Evolutionary conservation across 345 rosid species (phyloP).

Genomic region (Sapria himalayana): DNA sequence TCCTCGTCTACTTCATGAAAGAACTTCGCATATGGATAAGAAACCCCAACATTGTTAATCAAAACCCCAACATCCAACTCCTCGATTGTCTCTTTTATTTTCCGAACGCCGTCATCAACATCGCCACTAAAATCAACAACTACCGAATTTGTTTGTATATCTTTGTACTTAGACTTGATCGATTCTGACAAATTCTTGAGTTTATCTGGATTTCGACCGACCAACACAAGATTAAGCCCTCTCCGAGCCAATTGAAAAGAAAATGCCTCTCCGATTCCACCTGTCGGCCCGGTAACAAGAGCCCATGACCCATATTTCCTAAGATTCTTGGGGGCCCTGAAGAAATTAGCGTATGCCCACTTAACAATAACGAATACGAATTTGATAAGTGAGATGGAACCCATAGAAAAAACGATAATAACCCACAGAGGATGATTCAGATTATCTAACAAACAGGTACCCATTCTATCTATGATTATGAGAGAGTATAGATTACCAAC

Average conservation of each 20-base stretch:
- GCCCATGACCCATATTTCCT: slow-evolving; percentile 92
- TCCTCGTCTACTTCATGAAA: slow-evolving; percentile 78
- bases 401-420: slow-evolving; percentile 27
- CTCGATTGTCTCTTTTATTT: slow-evolving; percentile 41
- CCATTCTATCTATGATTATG: no score
- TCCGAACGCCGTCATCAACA: slow-evolving; percentile 47
- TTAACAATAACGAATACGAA: slow-evolving; percentile 18
- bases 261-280: slow-evolving; percentile 81
- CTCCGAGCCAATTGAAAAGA: slow-evolving; percentile 59
- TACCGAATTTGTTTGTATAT: slow-evolving; percentile 37
- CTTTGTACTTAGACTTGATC: slow-evolving; percentile 26
- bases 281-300: slow-evolving; percentile 79
- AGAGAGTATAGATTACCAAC: neutral
- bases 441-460: slow-evolving; percentile 18
- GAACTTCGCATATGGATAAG: slow-evolving; percentile 85
- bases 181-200: slow-evolving; percentile 43
- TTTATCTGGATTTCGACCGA: slow-evolving; percentile 55
- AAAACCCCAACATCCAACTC: slow-evolving; percentile 66
- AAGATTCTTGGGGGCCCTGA: slow-evolving; percentile 65
- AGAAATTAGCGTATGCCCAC: slow-evolving; percentile 68
- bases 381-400: slow-evolving; percentile 36
- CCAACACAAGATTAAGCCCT: slow-evolving; percentile 66
- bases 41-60: slow-evolving; percentile 77
- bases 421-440: slow-evolving; percentile 63
- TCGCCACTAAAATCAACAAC: slow-evolving; percentile 78